Percentiles rank a stretch among this genome's conserved stretches.
Evolutionary conservation across 2,329 filamentous ascomycete genomes (phyloP).

Genomic region (Dactylellina cionopaga): DNA sequence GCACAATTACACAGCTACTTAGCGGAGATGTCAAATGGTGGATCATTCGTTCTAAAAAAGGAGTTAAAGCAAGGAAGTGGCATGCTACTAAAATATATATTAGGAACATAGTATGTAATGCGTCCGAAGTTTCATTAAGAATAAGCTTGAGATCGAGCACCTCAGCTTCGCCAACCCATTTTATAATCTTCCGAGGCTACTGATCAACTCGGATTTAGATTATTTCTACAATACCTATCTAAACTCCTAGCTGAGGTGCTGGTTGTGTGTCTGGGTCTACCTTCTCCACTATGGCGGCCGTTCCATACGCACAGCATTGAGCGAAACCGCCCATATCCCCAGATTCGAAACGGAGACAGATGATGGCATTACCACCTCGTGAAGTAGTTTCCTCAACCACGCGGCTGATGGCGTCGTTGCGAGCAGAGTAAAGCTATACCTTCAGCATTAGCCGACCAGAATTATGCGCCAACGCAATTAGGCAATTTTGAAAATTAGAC

Average conservation of each 20-base stretch:
- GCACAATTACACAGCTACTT: too few species aligned
- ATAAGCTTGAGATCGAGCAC: too few species aligned
- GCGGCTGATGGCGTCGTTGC: constrained; percentile 69
- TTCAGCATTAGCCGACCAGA: background rate
- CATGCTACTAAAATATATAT: too few species aligned
- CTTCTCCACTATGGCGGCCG: constrained; percentile 69
- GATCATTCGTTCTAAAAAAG: too few species aligned
- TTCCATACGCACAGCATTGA: constrained; percentile 71
- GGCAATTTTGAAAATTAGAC: background rate
- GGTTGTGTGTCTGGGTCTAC: constrained; percentile 59
- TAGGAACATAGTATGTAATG: too few species aligned
- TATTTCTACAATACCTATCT: too few species aligned
- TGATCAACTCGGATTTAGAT: too few species aligned
- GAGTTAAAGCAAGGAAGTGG: too few species aligned
- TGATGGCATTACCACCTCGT: constrained; percentile 70
- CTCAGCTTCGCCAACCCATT: too few species aligned
- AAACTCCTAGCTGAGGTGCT: constrained; percentile 52
- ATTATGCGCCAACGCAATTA: background rate
- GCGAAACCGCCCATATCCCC: constrained; percentile 68
- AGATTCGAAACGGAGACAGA: constrained; percentile 70
- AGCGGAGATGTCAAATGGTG: too few species aligned
- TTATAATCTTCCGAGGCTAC: too few species aligned
- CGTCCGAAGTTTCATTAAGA: too few species aligned
- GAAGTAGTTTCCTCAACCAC: constrained; percentile 69
- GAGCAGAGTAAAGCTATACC: constrained; percentile 65